A percentile compares a stretch with the other conserved stretches of the same genome.
Evolutionary conservation across 2,329 filamentous ascomycete genomes (phyloP).

Genomic region (Fusarium agapanthi): DNA sequence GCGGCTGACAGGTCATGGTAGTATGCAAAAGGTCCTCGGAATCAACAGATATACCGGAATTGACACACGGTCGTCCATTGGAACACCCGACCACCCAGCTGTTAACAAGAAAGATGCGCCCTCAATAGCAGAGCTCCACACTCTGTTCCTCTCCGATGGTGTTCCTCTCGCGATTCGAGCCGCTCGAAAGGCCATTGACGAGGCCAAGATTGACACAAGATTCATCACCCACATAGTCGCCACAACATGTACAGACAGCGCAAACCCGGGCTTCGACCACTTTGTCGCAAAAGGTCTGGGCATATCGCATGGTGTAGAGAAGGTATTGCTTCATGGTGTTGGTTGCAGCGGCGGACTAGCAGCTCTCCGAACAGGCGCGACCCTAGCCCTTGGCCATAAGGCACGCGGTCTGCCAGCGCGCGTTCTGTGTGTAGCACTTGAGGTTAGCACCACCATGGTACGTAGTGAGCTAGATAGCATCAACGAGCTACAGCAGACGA

Average conservation of each 20-base stretch:
- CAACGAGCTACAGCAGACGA: slow-evolving; percentile 64
- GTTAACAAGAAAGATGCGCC: slow-evolving; percentile 64
- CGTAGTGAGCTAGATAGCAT: slow-evolving; percentile 73
- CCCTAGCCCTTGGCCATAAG: slow-evolving; percentile 70
- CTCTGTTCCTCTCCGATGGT: slow-evolving; percentile 64
- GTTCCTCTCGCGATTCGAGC: slow-evolving; percentile 66
- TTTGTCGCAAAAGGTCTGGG: slow-evolving; percentile 68
- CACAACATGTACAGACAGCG: slow-evolving; percentile 74
- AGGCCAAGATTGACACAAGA: slow-evolving; percentile 59
- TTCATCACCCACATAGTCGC: slow-evolving; percentile 74
- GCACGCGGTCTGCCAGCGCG: slow-evolving; percentile 67
- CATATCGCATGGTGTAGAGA: slow-evolving; percentile 66
- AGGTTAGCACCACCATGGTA: slow-evolving; percentile 68
- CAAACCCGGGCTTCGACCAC: slow-evolving; percentile 75
- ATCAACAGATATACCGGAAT: slow-evolving; percentile 74
- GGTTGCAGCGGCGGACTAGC: slow-evolving; percentile 73
- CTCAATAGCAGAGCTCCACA: slow-evolving; percentile 64
- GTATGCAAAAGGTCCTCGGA: slow-evolving; percentile 69
- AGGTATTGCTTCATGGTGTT: slow-evolving; percentile 71
- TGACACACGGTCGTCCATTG: slow-evolving; percentile 69
- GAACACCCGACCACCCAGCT: slow-evolving; percentile 66
- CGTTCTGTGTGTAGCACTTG: slow-evolving; percentile 71
- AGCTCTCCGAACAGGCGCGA: slow-evolving; percentile 69
- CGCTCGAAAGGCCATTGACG: slow-evolving; percentile 62
- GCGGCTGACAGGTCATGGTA: slow-evolving; percentile 40